phyloP scores from a whole-genome alignment of 345 rosid genomes.

The Fremontodendron californicum region DNA sequence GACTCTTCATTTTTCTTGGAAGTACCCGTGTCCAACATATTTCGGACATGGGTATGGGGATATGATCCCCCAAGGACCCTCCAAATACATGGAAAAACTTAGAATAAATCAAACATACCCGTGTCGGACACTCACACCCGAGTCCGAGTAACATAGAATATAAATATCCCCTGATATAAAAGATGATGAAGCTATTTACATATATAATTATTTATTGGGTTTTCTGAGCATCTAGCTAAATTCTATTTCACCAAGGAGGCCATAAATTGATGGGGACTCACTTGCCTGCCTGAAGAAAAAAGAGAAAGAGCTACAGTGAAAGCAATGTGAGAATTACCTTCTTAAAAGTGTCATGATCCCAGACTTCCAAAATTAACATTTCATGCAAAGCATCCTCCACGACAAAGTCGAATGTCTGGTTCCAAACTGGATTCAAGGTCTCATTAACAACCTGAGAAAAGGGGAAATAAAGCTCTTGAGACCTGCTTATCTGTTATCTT shows the following conservation, averaged over 20 bases:
- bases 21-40: no score
- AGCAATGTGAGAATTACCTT: conserved; percentile 44
- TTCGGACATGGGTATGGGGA: no score
- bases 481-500: neutral
- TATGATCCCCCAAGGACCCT: no score
- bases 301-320: neutral
- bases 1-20: no score
- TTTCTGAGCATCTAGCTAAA: neutral
- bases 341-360: conserved; percentile 84
- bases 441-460: conserved; percentile 61
- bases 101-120: no score
- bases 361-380: conserved; percentile 64
- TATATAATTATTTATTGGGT: neutral
- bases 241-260: no score
- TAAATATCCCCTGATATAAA: neutral
- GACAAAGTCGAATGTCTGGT: conserved; percentile 87
- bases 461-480: neutral
- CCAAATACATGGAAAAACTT: no score
- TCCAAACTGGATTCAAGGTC: conserved; percentile 88
- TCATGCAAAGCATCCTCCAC: conserved; percentile 94
- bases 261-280: neutral
- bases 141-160: no score
- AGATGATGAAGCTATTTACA: neutral
- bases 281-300: neutral
- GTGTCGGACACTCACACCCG: no score